These are phyloP conservation scores for Rhizophagus sp. DNA, from an alignment of 192 early-diverging fungal species.

Conservation along the genomic window DNA sequence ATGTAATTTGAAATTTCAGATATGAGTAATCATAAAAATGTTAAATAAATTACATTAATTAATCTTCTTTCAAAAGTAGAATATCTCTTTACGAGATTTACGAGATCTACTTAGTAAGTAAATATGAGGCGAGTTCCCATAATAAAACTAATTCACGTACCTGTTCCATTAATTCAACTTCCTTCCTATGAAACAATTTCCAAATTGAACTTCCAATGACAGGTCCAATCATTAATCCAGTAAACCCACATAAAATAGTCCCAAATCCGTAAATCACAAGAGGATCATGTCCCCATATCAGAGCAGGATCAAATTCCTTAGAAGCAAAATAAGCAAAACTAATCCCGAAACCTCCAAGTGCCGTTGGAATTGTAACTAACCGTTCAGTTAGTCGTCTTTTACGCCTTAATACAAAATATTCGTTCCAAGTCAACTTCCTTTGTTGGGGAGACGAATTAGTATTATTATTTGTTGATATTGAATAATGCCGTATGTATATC, in stretches of 20 bases:
- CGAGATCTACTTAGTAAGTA: too few relatives aligned
- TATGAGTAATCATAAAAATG: not conserved
- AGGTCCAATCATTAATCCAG: slow-evolving; percentile 66
- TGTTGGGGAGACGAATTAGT: not conserved
- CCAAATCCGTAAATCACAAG: slow-evolving; percentile 43
- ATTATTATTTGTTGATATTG: not conserved
- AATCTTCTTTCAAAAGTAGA: too few relatives aligned
- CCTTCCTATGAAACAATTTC: slow-evolving; percentile 51
- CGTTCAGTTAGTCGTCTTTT: not conserved
- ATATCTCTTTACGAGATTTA: too few relatives aligned
- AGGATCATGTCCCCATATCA: slow-evolving; percentile 26
- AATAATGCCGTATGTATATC: not conserved
- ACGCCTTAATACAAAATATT: slow-evolving; percentile 18
- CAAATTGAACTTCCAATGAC: slow-evolving; percentile 62
- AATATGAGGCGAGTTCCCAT: too few relatives aligned
- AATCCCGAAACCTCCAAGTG: slow-evolving; percentile 4
- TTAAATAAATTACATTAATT: not conserved
- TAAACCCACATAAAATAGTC: slow-evolving; percentile 56
- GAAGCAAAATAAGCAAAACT: slow-evolving; percentile 20
- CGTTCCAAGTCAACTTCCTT: slow-evolving; percentile 17
- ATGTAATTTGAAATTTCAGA: not conserved
- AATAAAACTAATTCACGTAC: slow-evolving; percentile 7
- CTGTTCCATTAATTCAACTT: slow-evolving; percentile 48
- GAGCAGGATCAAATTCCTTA: slow-evolving; percentile 24
- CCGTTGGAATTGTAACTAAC: slow-evolving; percentile 2